Percentiles rank a stretch among this genome's conserved stretches.
These are phyloP conservation scores for Kodamaea alishanica DNA, from an alignment of 1,139 yeast species.

Conservation along the genomic window DNA sequence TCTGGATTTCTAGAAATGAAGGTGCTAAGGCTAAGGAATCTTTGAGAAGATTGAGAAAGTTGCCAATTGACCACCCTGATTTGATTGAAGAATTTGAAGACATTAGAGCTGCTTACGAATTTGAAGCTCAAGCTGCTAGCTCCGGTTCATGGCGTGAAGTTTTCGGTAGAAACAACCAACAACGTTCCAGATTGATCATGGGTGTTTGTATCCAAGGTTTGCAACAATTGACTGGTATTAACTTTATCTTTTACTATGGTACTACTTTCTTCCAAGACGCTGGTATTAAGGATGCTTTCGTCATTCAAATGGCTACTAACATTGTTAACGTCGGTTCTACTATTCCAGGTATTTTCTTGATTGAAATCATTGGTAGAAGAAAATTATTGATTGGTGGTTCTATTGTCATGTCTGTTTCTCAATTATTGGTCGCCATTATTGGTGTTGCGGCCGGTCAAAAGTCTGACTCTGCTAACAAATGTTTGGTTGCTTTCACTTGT, in stretches of 20 bases:
- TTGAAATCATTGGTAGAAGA: slow-evolving; percentile 39
- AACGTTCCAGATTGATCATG: slow-evolving; percentile 33
- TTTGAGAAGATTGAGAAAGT: slow-evolving; percentile 30
- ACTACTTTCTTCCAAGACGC: slow-evolving; percentile 60
- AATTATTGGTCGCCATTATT: slow-evolving; percentile 23
- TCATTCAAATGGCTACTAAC: slow-evolving; percentile 33
- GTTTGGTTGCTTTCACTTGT: slow-evolving; percentile 65
- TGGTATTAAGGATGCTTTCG: slow-evolving; percentile 42
- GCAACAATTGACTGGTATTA: slow-evolving; percentile 74
- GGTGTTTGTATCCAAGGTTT: slow-evolving; percentile 42
- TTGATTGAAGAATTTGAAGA: slow-evolving; percentile 38
- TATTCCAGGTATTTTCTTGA: slow-evolving; percentile 35
- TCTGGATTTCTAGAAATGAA: slow-evolving; percentile 49
- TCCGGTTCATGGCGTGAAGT: slow-evolving; percentile 31
- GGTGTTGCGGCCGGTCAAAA: slow-evolving; percentile 20
- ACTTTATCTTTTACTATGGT: slow-evolving; percentile 68
- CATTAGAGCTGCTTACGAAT: slow-evolving; percentile 37
- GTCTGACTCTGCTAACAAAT: slow-evolving; percentile 48
- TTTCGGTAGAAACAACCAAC: slow-evolving; percentile 32
- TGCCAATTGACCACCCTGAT: slow-evolving; percentile 39
- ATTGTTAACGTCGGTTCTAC: slow-evolving; percentile 37
- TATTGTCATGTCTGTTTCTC: slow-evolving; percentile 23
- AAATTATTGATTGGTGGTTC: slow-evolving; percentile 38
- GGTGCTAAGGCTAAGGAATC: slow-evolving; percentile 53
- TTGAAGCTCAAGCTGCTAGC: slow-evolving; percentile 28